Evolutionary conservation across 805 yeast genomes (phyloP).

Genomic region (Candida maris): DNA sequence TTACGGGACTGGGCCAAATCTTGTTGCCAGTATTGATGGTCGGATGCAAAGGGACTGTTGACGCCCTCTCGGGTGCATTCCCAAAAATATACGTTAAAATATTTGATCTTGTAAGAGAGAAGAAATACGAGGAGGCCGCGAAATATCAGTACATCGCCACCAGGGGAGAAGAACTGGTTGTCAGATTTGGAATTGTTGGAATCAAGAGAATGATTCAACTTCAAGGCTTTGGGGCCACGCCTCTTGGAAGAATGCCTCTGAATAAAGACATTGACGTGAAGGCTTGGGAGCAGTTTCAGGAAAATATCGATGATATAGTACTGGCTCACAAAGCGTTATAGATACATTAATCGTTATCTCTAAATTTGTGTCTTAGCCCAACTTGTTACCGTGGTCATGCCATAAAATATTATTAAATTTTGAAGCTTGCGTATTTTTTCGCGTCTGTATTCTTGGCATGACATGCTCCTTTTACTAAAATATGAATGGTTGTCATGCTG

Average conservation of each 20-base stretch:
- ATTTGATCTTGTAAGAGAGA: constrained; percentile 36
- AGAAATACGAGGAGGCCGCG: constrained; percentile 40
- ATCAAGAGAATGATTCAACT: constrained; percentile 41
- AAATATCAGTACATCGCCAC: constrained; percentile 40
- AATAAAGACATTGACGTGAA: constrained; percentile 34
- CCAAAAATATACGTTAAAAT: constrained; percentile 46
- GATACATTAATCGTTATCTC: too few relatives aligned
- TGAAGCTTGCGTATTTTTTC: too few relatives aligned
- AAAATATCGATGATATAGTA: constrained; percentile 8
- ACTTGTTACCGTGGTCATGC: too few relatives aligned
- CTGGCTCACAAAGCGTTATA: constrained; percentile 7
- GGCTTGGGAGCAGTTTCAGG: constrained; percentile 25
- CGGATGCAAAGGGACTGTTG: constrained; percentile 50
- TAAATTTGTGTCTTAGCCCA: too few relatives aligned
- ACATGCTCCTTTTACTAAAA: too few relatives aligned
- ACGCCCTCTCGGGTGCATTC: constrained; percentile 50
- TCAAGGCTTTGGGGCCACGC: constrained; percentile 42
- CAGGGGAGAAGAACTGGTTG: constrained; percentile 45
- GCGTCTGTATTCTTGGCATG: too few relatives aligned
- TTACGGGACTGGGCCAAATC: constrained; percentile 52
- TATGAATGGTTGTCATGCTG: too few relatives aligned
- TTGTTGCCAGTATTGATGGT: constrained; percentile 44
- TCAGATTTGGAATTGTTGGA: constrained; percentile 42
- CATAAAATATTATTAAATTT: too few relatives aligned
- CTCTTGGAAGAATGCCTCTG: constrained; percentile 46